These are phyloP conservation scores for Acer saccharum DNA, from an alignment of 345 rosid species.

Conservation along the genomic window DNA sequence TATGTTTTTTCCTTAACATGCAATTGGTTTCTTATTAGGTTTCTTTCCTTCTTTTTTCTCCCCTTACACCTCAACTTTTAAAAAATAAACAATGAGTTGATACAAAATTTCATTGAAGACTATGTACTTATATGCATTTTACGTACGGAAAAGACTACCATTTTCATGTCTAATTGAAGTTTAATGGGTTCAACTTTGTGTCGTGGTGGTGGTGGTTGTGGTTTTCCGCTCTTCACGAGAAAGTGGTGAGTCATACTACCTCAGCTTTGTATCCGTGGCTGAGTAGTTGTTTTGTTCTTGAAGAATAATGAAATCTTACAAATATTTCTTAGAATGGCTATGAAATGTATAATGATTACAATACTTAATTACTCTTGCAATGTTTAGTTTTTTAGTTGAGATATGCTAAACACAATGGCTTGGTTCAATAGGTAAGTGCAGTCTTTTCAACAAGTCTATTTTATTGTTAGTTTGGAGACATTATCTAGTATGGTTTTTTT, in stretches of 20 bases:
- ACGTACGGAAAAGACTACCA: not conserved
- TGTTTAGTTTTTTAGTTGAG: no score
- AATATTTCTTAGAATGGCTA: not conserved
- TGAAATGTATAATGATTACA: not conserved
- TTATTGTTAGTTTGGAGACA: no score
- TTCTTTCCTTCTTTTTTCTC: not conserved
- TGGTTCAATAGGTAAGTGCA: no score
- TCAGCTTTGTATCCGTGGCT: not conserved
- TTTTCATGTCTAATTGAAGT: slow-evolving; percentile 7
- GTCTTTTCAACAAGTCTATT: no score
- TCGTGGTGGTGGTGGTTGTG: not conserved
- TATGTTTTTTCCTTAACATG: slow-evolving; percentile 4
- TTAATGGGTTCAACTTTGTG: not conserved
- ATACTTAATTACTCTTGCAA: not conserved
- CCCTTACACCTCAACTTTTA: not conserved
- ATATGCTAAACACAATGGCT: no score
- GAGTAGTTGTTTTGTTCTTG: not conserved
- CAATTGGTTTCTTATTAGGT: slow-evolving; percentile 16
- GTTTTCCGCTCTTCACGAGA: not conserved
- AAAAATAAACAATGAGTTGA: slow-evolving; percentile 26
- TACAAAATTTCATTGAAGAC: slow-evolving; percentile 2
- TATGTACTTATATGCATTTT: not conserved
- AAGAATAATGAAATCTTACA: not conserved
- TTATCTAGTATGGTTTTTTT: no score
- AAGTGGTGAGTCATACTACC: not conserved